phyloP scores from a whole-genome alignment of 2,329 filamentous ascomycete species.

The Xylaria sp. region DNA sequence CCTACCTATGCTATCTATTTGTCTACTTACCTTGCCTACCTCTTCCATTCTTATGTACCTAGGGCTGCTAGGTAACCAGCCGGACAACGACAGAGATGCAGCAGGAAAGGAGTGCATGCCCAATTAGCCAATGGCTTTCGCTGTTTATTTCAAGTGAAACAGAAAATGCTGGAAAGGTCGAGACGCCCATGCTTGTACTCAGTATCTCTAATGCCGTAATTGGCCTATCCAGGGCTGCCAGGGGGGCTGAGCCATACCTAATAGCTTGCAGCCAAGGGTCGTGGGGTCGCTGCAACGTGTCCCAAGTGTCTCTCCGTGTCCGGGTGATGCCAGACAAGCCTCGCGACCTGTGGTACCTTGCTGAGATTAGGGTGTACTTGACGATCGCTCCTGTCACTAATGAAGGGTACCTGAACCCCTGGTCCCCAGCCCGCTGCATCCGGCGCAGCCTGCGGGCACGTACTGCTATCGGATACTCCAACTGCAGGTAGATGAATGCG shows the following conservation, averaged over 20 bases:
- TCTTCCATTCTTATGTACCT: too few species aligned
- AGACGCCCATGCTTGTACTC: conserved; percentile 23
- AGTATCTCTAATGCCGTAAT: conserved; percentile 6
- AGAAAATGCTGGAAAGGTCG: conserved; percentile 41
- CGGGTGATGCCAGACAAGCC: conserved; percentile 18
- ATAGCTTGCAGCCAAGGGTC: neutral
- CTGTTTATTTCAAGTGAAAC: conserved; percentile 39
- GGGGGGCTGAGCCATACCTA: neutral
- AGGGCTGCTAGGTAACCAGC: conserved; percentile 17
- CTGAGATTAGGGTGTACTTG: conserved; percentile 28
- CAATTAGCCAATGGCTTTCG: conserved; percentile 35
- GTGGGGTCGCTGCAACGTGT: conserved; percentile 34
- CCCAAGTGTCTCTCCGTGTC: conserved; percentile 28
- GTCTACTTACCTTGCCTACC: neutral
- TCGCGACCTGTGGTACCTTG: conserved; percentile 21
- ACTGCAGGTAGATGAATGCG: conserved; percentile 33
- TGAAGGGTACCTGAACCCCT: conserved; percentile 25
- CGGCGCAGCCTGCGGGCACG: conserved; percentile 5
- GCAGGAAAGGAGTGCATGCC: conserved; percentile 44
- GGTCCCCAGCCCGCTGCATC: conserved; percentile 18
- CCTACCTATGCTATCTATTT: conserved; percentile 1
- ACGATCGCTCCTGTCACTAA: conserved; percentile 22
- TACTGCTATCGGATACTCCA: conserved; percentile 31
- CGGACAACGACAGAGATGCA: conserved; percentile 35
- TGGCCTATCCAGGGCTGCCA: neutral